Base-by-base conservation (phyloP, 169 alveolate genomes). In the Plasmodium ovale region DNA sequence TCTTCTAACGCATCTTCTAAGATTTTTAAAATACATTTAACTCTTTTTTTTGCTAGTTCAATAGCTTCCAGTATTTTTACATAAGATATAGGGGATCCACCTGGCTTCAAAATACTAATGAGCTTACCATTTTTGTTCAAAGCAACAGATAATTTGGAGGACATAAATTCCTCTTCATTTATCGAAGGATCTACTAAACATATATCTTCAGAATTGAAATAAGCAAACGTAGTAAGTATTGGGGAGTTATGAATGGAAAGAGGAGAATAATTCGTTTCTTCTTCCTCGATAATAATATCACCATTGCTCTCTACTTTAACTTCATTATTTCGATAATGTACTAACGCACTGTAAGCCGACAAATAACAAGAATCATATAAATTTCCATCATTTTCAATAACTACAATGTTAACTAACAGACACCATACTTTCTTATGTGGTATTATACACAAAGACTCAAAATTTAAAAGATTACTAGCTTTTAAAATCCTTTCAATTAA, bases 371-470 rank as follows among this genome's bases (percentile, higher is more conserved):
- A 39, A 53, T 74, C 88, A 42, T 42, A 59, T 60, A 74, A 74
- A 74, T 74, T 74, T 0, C 88, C 88, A 44, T 74, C 88, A 60
- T 74, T 74, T 74, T 74, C 88, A 23, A 74, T 60, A 3, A 74
- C 88, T 27, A 62, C 31, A 74, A 74, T 74, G 14, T 58, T 74
- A 42, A 74, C 53, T 59, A 42, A 19, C 54, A 74, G 21, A 42
- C 88, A 74, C 88, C 88, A 74, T 44, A 74, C 88, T 44, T 74
- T 74, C 54, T 74, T 74, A 35, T 62, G 54, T 31, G 88, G 88
- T 29, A 74, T 74, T 25, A 74, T 74, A 74, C 88, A 74, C 29
- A 74, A 62, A 39, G 88, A 74, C 60, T 74, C 88, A 21, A 74
- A 74, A 60, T 74, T 74, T 74, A 74, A 59, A 4, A 74, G 42